Evolutionary conservation across 768 basidiomycete genomes (phyloP).

Genomic region (Macrolepiota dolichaula): DNA sequence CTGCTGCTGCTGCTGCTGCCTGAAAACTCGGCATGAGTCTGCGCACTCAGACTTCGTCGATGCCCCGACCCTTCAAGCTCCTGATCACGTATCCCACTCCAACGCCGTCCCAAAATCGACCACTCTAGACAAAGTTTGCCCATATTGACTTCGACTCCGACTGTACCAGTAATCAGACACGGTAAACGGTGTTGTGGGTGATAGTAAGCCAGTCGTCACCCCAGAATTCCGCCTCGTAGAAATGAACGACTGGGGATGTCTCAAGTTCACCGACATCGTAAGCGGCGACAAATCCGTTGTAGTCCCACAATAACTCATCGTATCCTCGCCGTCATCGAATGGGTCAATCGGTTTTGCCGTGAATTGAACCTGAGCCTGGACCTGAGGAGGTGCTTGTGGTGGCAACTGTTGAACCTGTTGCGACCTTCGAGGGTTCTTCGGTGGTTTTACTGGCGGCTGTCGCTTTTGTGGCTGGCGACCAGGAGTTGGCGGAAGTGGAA

Average conservation of each 20-base stretch:
- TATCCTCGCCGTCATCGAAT: conserved; percentile 5
- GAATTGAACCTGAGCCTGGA: not conserved
- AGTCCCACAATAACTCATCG: not conserved
- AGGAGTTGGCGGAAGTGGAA: not conserved
- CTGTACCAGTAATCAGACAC: not conserved
- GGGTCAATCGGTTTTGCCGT: not conserved
- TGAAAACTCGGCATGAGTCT: conserved; percentile 1
- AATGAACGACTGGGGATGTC: conserved; percentile 6
- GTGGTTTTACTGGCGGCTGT: not conserved
- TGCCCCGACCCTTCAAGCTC: conserved; percentile 8
- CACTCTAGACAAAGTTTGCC: not conserved
- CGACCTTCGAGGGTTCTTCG: not conserved
- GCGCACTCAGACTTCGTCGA: conserved; percentile 2
- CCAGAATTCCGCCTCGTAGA: conserved; percentile 2
- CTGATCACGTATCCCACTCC: conserved; percentile 6
- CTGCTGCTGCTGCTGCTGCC: not conserved
- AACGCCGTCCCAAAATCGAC: conserved; percentile 15
- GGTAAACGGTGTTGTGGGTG: not conserved
- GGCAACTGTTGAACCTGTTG: not conserved
- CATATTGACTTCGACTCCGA: not conserved
- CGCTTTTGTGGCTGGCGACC: not conserved
- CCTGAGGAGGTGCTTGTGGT: not conserved
- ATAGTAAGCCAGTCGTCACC: not conserved
- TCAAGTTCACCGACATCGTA: conserved; percentile 8
- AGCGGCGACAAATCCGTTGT: conserved; percentile 3